Conservation (phyloP, 805 yeast genomes). For the Yarrowia divulgata region DNA sequence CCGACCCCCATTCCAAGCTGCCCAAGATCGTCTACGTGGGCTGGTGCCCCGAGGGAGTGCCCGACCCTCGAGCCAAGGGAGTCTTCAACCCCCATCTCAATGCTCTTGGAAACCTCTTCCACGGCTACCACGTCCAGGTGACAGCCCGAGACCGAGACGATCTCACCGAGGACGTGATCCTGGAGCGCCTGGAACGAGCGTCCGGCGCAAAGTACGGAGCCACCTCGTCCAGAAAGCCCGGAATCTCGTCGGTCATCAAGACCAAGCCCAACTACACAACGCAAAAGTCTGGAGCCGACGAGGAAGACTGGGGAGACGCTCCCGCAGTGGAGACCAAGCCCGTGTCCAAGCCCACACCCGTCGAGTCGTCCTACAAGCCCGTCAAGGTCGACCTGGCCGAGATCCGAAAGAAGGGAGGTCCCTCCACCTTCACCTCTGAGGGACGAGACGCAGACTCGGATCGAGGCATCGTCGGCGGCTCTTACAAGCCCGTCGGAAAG, state of each 20-base stretch:
- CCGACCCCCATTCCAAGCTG: slow-evolving; percentile 91
- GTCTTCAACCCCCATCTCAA: slow-evolving; percentile 54
- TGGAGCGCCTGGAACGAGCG: slow-evolving; percentile 82
- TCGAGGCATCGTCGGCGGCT: slow-evolving; percentile 66
- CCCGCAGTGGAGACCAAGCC: slow-evolving; percentile 48
- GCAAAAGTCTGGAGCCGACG: slow-evolving; percentile 51
- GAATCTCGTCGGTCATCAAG: slow-evolving; percentile 48
- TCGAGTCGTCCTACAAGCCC: slow-evolving; percentile 70
- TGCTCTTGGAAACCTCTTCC: slow-evolving; percentile 52
- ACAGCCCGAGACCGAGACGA: slow-evolving; percentile 96
- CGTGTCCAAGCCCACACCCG: slow-evolving; percentile 49
- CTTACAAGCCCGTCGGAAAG: slow-evolving; percentile 70
- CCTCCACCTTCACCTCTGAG: slow-evolving; percentile 37
- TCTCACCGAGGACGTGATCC: slow-evolving; percentile 76
- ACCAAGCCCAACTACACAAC: slow-evolving; percentile 52
- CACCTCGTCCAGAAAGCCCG: slow-evolving; percentile 44
- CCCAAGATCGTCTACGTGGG: slow-evolving; percentile 84
- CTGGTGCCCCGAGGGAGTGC: slow-evolving; percentile 94
- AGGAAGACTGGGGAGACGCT: slow-evolving; percentile 76
- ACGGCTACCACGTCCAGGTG: slow-evolving; percentile 92
- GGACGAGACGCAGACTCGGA: slow-evolving; percentile 52
- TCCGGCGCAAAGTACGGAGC: slow-evolving; percentile 94
- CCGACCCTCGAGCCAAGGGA: slow-evolving; percentile 56
- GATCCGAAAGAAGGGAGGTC: slow-evolving; percentile 57
- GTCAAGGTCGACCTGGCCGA: slow-evolving; percentile 66